Evolutionary conservation across 352 stramenopile genomes (phyloP), one percentile per base, ranked within the genome.

Genomic region (Phytophthora sansomeana): DNA sequence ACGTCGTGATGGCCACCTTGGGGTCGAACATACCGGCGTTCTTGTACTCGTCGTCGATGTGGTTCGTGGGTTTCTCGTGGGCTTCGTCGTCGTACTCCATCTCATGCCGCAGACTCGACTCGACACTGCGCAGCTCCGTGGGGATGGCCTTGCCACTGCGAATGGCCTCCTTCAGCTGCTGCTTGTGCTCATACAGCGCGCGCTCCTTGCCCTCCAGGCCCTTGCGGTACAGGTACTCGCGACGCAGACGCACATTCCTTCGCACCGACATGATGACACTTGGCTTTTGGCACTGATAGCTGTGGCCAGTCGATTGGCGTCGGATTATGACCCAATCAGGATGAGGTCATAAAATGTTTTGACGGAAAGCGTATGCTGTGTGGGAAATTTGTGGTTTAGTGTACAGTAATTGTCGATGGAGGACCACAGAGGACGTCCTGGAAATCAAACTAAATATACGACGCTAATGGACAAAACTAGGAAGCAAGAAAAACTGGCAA

Each of bases 211-310:
- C 94, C 63, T 99, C 97, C 17, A 99, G 85, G 7, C 90, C 95
- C 88, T 99, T 99, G 74, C 97, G 90, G 78, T 99, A 99, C 60
- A 99, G 81, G 75, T 99, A 99, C 80, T 99, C 98, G 67, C 98
- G 96, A 44, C 98, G 97, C 26, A 99, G 81, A 74, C 98, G 96
- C 42, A 99, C 97, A 64, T 99, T 97, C 43, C 98, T 80, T 49
- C 92, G 88, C 44, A 97, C 87, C 46, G 89, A 96, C 89, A 96
- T 96, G 54, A n/a, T 53, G 41, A 50, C 26, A 26, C 51, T 43
- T 60, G 48, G 42, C 42, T 62, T 47, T 68, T 66, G 28, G 32
- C 21, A 24, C 47, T 54, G 49, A 16, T 41, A 10, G 29, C 30
- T 38, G 36, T 47, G 67, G 32, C 64, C 69, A 77, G 36, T 66